A percentile compares a stretch with the other conserved stretches of the same genome.
phyloP scores from a whole-genome alignment of 2,329 filamentous ascomycete genomes.

The Aulographum hederae region DNA sequence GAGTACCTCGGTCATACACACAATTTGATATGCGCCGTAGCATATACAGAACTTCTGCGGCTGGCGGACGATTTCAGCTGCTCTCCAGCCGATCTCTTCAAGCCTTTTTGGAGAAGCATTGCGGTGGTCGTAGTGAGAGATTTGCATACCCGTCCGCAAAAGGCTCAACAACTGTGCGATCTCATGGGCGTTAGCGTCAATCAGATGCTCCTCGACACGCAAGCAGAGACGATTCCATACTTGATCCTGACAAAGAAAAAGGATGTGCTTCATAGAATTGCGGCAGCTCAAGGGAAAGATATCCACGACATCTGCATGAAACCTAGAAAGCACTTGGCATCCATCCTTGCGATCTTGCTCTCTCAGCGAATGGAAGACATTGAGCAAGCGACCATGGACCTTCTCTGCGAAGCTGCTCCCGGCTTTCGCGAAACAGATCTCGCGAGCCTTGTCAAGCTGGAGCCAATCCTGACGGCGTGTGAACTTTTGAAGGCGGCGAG shows the following conservation, averaged over 20 bases:
- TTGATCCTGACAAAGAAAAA: conserved; percentile 61
- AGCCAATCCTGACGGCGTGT: conserved; percentile 58
- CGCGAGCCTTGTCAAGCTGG: conserved; percentile 49
- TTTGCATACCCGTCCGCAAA: conserved; percentile 61
- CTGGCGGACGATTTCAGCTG: conserved; percentile 47
- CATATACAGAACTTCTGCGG: conserved; percentile 64
- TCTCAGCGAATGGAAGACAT: conserved; percentile 43
- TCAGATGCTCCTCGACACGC: conserved; percentile 57
- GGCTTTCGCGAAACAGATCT: conserved; percentile 50
- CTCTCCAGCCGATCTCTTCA: conserved; percentile 51
- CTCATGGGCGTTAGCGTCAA: conserved; percentile 58
- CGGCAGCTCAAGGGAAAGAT: conserved; percentile 41
- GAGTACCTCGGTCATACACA: conserved; percentile 78
- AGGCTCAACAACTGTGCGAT: conserved; percentile 63
- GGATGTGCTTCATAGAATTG: conserved; percentile 67
- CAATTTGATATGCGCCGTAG: conserved; percentile 57
- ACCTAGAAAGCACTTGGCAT: conserved; percentile 35
- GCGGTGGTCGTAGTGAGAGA: conserved; percentile 72
- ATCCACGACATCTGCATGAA: conserved; percentile 44
- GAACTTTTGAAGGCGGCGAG: conserved; percentile 68
- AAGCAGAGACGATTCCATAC: conserved; percentile 69
- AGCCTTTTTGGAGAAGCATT: conserved; percentile 76
- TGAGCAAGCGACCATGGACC: conserved; percentile 48
- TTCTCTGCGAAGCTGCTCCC: conserved; percentile 49
- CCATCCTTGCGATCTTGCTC: conserved; percentile 39